Conservation (phyloP, 805 yeast genomes). For the Lachancea nothofagi region DNA sequence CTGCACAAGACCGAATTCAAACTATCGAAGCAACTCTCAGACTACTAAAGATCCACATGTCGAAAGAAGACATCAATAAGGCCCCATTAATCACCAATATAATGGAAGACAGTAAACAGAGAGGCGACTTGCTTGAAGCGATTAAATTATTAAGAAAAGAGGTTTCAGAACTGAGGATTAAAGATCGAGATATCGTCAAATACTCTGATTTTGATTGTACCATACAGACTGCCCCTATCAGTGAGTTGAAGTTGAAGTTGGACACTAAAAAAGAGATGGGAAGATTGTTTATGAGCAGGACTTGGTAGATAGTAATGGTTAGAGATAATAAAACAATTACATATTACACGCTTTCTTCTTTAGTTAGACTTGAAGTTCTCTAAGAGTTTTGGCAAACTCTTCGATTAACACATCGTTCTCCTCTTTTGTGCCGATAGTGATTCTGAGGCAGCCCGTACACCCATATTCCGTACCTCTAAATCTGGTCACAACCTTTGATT, state of each 20-base stretch:
- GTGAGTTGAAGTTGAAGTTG: constrained; percentile 20
- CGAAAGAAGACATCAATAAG: constrained; percentile 13
- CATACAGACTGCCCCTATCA: constrained; percentile 13
- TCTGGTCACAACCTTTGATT: constrained; percentile 76
- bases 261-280: constrained; percentile 28
- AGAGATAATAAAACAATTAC: no score
- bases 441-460: constrained; percentile 80
- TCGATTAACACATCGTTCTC: constrained; percentile 61
- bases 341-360: neutral
- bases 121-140: constrained; percentile 19
- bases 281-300: constrained; percentile 16
- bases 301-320: neutral
- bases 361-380: constrained; percentile 15
- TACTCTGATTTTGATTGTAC: constrained; percentile 2
- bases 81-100: constrained; percentile 18
- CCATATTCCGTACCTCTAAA: constrained; percentile 88
- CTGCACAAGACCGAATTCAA: constrained; percentile 13
- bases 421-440: constrained; percentile 76
- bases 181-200: neutral
- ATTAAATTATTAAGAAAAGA: constrained; percentile 23
- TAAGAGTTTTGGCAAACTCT: constrained; percentile 39
- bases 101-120: constrained; percentile 14
- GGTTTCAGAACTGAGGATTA: constrained; percentile 14
- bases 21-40: constrained; percentile 18
- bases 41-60: constrained; percentile 19